Base-by-base conservation (phyloP, 1,284 basidiomycete species). In the Pseudozyma flocculosa region DNA sequence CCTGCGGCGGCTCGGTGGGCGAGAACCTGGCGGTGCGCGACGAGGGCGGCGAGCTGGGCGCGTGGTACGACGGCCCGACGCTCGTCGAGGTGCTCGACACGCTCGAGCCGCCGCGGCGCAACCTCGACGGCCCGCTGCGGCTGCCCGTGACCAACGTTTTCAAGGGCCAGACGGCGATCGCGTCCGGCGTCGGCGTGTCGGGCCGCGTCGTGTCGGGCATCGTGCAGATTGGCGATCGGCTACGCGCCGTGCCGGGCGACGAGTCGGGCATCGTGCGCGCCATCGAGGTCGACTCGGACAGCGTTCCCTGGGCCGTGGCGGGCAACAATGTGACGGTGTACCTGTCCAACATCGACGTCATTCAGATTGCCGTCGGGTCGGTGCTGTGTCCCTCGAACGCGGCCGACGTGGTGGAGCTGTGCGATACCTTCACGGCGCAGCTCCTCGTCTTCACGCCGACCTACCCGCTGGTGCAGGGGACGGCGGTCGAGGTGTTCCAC, bases 71-170 rank as follows among this genome's bases (percentile, higher is more conserved):
- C 1, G 93, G 92, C 0, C 87, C 88, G 2, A 90, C 91, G 1
- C 81, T 99, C 19, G 86, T 93, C 4, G 87, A 92, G 62, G 80
- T 88, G 10, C 81, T 98, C 22, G 92, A 63, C 40, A 40, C 41
- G 50, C 81, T 96, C 23, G 87, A 89, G 51, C 93, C 93, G 0
- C 78, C 82, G 4, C 42, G 50, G n/a, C 83, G 94, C 40, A 87
- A 90, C 47, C 85, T 93, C 52, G 83, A 84, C 8, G 83, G 85
- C 0, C 87, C 93, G 0, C 79, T 96, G 34, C 85, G 95, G 21
- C 83, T 97, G 50, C 94, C 94, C 0, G 85, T 98, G 19, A 89
- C 91, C 14, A 98, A 98, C 77, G 90, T 97, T 2, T 98, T 95
- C 84, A 92, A 88, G 78, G 89, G 89, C 1, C 70, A 22, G 86